phyloP scores from a whole-genome alignment of 2,329 filamentous ascomycete species.

The Clonostachys rhizophaga region DNA sequence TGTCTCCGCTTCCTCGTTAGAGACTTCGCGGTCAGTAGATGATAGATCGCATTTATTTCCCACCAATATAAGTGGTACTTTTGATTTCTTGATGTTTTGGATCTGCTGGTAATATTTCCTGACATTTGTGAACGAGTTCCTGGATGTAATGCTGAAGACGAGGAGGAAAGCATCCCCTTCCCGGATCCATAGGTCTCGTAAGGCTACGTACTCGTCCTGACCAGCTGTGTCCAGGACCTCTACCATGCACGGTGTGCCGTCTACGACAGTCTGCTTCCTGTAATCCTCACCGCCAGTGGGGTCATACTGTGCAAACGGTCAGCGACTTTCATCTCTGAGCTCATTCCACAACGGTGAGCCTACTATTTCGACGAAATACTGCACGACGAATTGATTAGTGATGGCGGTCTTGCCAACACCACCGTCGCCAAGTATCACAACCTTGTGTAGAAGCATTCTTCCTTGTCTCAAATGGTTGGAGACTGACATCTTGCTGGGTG shows the following conservation, averaged over 20 bases:
- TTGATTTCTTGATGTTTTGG: slow-evolving; percentile 91
- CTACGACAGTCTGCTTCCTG: slow-evolving; percentile 85
- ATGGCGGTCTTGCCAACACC: slow-evolving; percentile 92
- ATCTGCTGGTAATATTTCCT: slow-evolving; percentile 96
- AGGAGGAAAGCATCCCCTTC: slow-evolving; percentile 95
- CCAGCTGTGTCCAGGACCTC: slow-evolving; percentile 95
- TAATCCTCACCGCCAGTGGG: slow-evolving; percentile 86
- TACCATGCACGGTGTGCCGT: slow-evolving; percentile 92
- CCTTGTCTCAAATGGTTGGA: no score
- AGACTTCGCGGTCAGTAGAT: slow-evolving; percentile 91
- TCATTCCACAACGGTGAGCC: slow-evolving; percentile 21
- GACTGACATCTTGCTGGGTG: no score
- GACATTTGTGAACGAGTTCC: slow-evolving; percentile 91
- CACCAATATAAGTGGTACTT: slow-evolving; percentile 87
- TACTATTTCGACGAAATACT: slow-evolving; percentile 95
- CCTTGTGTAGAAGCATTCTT: slow-evolving; percentile 82
- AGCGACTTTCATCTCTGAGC: neutral
- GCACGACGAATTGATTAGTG: slow-evolving; percentile 92
- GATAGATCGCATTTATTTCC: slow-evolving; percentile 91
- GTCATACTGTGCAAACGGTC: slow-evolving; percentile 57
- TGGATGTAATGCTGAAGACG: slow-evolving; percentile 96
- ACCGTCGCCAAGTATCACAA: slow-evolving; percentile 92
- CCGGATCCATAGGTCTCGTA: slow-evolving; percentile 96
- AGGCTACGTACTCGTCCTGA: slow-evolving; percentile 94
- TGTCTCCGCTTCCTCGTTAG: slow-evolving; percentile 89